phyloP scores from a whole-genome alignment of 148 eudicot genomes.

The Nepenthes gracilis region DNA sequence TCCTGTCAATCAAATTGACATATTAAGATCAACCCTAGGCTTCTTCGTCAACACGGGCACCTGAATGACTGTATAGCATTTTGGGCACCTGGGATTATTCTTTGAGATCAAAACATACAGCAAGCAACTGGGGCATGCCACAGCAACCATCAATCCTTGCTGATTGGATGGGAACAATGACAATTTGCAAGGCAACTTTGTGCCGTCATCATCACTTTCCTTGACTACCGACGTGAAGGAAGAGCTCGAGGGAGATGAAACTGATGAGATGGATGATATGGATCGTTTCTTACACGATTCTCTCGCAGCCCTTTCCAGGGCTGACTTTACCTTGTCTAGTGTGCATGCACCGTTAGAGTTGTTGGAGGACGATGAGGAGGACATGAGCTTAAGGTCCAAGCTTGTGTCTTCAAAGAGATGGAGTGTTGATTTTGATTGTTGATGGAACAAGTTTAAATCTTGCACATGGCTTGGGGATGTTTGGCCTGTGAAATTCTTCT shows the following conservation, averaged over 20 bases:
- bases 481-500: conserved; percentile 15
- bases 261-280: not conserved
- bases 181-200: conserved; percentile 12
- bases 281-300: conserved; percentile 32
- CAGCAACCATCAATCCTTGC: conserved; percentile 25
- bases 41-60: conserved; percentile 42
- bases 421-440: conserved; percentile 25
- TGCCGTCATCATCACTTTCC: conserved; percentile 28
- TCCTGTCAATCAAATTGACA: conserved; percentile 30
- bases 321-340: conserved; percentile 77
- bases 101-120: conserved; percentile 69
- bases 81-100: conserved; percentile 69
- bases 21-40: conserved; percentile 79
- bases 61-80: conserved; percentile 45
- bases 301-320: conserved; percentile 68
- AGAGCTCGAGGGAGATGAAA: conserved; percentile 19
- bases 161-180: conserved; percentile 5
- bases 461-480: conserved; percentile 20
- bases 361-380: conserved; percentile 19
- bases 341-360: conserved; percentile 83
- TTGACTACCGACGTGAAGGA: conserved; percentile 35
- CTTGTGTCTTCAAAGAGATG: conserved; percentile 45
- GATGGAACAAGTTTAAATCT: conserved; percentile 38
- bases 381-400: conserved; percentile 48
- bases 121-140: conserved; percentile 80